Evolutionary conservation across 768 basidiomycete genomes (phyloP).

Genomic region (Boletellus ananiceps): DNA sequence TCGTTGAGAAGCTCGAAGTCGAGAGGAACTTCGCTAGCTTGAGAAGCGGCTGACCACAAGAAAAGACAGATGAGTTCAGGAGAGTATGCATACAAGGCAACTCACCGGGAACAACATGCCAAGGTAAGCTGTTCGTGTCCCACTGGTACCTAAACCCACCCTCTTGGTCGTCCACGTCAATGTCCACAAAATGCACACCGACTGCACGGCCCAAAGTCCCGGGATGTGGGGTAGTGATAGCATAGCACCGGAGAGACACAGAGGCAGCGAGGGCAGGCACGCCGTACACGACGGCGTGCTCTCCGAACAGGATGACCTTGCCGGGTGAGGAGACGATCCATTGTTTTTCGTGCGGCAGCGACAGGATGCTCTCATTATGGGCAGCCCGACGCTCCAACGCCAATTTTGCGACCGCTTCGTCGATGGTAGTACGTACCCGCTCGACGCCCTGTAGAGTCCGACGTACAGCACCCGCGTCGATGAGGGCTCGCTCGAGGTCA

Average conservation of each 20-base stretch:
- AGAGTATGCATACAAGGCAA: not conserved
- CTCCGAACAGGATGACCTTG: conserved; percentile 96
- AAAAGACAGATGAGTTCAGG: not conserved
- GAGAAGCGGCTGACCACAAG: conserved; percentile 10
- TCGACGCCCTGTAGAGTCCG: conserved; percentile 39
- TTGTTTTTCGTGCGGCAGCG: conserved; percentile 40
- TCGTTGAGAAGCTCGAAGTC: conserved; percentile 72
- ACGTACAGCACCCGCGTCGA: conserved; percentile 86
- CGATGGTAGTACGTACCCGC: conserved; percentile 48
- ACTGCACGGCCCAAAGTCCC: conserved; percentile 49
- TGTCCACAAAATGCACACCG: conserved; percentile 68
- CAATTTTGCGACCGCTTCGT: conserved; percentile 66
- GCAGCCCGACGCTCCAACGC: conserved; percentile 32
- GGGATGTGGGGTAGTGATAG: conserved; percentile 67
- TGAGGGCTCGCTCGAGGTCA: conserved; percentile 88
- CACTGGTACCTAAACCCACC: conserved; percentile 71
- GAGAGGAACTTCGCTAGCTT: conserved; percentile 37
- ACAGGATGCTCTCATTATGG: conserved; percentile 2
- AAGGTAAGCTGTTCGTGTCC: conserved; percentile 73
- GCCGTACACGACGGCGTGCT: conserved; percentile 98
- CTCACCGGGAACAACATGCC: conserved; percentile 58
- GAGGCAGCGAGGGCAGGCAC: conserved; percentile 96
- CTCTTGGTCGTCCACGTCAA: conserved; percentile 36
- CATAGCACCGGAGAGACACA: conserved; percentile 94
- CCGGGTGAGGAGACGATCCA: conserved; percentile 95